These are phyloP conservation scores for Paramecium octaurelia DNA, from an alignment of 73 alveolate species.

Conservation along the genomic window DNA sequence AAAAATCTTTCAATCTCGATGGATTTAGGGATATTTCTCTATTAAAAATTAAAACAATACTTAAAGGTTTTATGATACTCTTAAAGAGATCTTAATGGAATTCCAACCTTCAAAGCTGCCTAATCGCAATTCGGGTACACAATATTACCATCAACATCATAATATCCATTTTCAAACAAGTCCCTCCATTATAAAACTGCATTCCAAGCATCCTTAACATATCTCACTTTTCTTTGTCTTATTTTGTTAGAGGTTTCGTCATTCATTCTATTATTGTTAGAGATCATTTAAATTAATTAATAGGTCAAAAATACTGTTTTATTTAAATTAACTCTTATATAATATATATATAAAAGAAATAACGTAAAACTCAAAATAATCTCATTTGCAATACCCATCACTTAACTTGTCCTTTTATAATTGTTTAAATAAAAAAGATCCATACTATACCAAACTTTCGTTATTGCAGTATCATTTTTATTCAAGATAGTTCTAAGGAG, in stretches of 20 bases:
- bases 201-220: constrained; percentile 1
- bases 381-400: too few species aligned
- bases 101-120: neutral
- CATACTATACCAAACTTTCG: too few species aligned
- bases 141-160: neutral
- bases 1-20: neutral
- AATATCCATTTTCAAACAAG: neutral
- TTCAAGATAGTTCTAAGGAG: too few species aligned
- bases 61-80: neutral
- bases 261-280: neutral
- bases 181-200: constrained; percentile 1
- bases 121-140: neutral
- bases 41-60: neutral
- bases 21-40: neutral
- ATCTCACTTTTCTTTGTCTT: neutral
- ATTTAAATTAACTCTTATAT: too few species aligned
- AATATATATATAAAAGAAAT: too few species aligned
- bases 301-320: too few species aligned
- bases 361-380: too few species aligned
- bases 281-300: neutral
- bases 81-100: neutral
- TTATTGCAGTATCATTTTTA: too few species aligned
- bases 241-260: neutral
- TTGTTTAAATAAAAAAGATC: too few species aligned
- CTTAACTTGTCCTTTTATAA: too few species aligned